phyloP scores from a whole-genome alignment of 768 basidiomycete species.

The Pseudohyphozyma bogoriensis region DNA sequence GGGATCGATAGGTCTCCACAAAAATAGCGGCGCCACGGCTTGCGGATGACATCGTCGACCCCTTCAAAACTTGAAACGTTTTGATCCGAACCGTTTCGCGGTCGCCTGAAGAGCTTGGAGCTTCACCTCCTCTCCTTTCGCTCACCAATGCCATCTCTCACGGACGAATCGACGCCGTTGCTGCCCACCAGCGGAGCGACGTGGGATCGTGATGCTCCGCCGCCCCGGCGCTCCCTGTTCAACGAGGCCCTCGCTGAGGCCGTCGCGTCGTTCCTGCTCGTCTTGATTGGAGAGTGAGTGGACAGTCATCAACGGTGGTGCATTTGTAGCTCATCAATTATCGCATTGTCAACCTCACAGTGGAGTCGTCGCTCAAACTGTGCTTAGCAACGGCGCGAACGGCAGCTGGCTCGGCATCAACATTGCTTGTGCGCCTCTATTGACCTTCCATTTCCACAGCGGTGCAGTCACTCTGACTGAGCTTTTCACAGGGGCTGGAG shows the following conservation, averaged over 20 bases:
- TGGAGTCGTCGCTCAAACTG: neutral
- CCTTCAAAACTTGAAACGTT: too few species aligned
- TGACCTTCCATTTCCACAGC: too few species aligned
- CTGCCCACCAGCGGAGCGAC: too few species aligned
- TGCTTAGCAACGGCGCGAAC: neutral
- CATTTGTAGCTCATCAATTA: neutral
- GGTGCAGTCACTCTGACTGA: neutral
- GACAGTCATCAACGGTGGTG: neutral
- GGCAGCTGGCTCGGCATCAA: neutral
- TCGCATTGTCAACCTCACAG: neutral
- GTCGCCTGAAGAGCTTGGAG: too few species aligned
- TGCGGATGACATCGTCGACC: too few species aligned
- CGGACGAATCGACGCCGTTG: too few species aligned
- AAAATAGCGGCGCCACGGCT: too few species aligned
- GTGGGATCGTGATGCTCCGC: too few species aligned
- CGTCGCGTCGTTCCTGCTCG: neutral
- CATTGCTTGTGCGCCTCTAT: neutral
- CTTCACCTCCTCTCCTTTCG: too few species aligned
- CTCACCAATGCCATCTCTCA: too few species aligned
- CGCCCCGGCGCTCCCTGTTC: neutral
- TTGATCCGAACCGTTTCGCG: too few species aligned
- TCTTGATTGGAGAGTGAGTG: neutral
- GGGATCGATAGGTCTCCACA: too few species aligned
- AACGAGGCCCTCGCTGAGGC: neutral
- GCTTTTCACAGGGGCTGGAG: neutral